phyloP scores from a whole-genome alignment of 1,139 yeast species.

The Debaryomyces singareniensis region DNA sequence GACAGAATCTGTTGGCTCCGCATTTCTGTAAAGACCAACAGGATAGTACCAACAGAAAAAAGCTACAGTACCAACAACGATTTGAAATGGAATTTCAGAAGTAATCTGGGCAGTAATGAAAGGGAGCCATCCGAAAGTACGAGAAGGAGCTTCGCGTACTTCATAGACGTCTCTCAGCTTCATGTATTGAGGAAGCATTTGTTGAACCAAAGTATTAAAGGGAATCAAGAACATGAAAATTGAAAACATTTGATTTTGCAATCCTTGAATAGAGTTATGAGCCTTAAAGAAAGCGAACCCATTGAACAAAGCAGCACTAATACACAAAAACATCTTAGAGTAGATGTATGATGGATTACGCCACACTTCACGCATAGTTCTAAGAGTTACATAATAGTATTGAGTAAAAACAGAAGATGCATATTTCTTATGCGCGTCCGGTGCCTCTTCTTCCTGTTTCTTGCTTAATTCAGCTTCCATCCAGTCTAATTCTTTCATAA shows the following conservation, averaged over 20 bases:
- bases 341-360: constrained; percentile 70
- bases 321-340: constrained; percentile 53
- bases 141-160: constrained; percentile 81
- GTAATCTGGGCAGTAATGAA: constrained; percentile 33
- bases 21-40: constrained; percentile 30
- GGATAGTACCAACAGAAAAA: constrained; percentile 40
- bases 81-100: constrained; percentile 30
- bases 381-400: constrained; percentile 42
- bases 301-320: constrained; percentile 51
- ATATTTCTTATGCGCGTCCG: constrained; percentile 30
- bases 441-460: constrained; percentile 25
- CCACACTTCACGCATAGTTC: constrained; percentile 64
- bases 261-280: constrained; percentile 50
- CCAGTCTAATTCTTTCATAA: constrained; percentile 31
- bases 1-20: constrained; percentile 22
- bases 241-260: constrained; percentile 62
- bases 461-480: constrained; percentile 43
- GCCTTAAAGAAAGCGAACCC: constrained; percentile 76
- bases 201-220: constrained; percentile 61
- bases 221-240: constrained; percentile 62
- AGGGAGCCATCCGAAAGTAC: constrained; percentile 45
- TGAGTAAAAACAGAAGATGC: constrained; percentile 46
- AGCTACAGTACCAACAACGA: constrained; percentile 26
- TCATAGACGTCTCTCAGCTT: constrained; percentile 75
- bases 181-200: constrained; percentile 66